phyloP scores from a whole-genome alignment of 2,329 filamentous ascomycete genomes.

The Fusarium domesticum region DNA sequence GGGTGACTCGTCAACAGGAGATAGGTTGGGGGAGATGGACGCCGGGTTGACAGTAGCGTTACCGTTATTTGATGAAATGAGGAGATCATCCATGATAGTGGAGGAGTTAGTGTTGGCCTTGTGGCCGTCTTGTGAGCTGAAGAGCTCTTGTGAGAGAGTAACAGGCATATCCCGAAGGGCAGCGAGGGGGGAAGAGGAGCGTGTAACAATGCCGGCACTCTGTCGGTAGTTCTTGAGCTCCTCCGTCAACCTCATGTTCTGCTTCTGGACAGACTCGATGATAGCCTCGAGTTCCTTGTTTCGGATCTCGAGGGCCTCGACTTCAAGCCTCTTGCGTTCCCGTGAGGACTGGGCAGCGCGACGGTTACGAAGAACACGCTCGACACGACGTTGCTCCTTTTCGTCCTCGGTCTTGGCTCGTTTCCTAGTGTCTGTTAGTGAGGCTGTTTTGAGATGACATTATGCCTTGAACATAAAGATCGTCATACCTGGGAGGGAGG shows the following conservation, averaged over 20 bases:
- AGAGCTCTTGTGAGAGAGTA: conserved; percentile 58
- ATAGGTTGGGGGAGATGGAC: conserved; percentile 57
- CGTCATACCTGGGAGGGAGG: conserved; percentile 75
- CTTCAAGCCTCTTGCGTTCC: conserved; percentile 84
- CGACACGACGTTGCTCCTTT: conserved; percentile 96
- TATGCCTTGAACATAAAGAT: not conserved
- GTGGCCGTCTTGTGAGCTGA: conserved; percentile 46
- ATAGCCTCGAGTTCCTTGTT: conserved; percentile 70
- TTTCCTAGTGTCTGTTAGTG: conserved; percentile 59
- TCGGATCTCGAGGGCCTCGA: conserved; percentile 77
- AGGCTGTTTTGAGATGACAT: not conserved
- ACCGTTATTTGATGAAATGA: conserved; percentile 29
- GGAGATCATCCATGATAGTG: conserved; percentile 40
- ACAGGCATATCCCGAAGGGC: conserved; percentile 46
- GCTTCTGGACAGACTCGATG: conserved; percentile 52
- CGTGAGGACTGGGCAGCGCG: conserved; percentile 94
- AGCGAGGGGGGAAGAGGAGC: conserved; percentile 42
- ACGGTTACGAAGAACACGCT: conserved; percentile 94
- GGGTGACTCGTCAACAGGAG: conserved; percentile 47
- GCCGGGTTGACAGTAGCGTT: conserved; percentile 58
- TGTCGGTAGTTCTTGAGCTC: conserved; percentile 50
- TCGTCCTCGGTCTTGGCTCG: conserved; percentile 98
- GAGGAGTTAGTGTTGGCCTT: conserved; percentile 10
- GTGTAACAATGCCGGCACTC: conserved; percentile 41
- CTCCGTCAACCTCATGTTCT: conserved; percentile 47